These are phyloP conservation scores for Populus hybrid DNA, from an alignment of 441 rosid genomes.

Conservation along the genomic window DNA sequence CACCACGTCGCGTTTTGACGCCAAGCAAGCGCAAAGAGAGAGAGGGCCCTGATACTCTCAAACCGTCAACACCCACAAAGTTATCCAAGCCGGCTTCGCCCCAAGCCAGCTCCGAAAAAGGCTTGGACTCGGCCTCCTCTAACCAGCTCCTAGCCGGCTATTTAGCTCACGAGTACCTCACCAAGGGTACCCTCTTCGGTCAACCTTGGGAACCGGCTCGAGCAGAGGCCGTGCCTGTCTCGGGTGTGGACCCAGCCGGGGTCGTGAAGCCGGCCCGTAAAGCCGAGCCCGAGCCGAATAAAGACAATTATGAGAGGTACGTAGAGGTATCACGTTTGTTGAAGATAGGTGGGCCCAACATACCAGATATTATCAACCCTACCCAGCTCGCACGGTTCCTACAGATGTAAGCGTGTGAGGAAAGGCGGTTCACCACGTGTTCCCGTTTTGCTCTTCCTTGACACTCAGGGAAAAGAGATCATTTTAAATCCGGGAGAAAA, in stretches of 20 bases:
- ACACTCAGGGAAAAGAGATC: not conserved
- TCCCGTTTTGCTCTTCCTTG: not conserved
- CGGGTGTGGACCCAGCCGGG: conserved; percentile 7
- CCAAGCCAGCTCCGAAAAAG: conserved; percentile 14
- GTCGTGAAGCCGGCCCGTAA: conserved; percentile 20
- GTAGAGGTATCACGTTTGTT: conserved; percentile 59
- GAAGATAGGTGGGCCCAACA: conserved; percentile 54
- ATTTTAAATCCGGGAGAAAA: not conserved
- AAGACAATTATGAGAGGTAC: conserved; percentile 41
- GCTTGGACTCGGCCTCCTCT: conserved; percentile 16
- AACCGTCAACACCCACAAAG: conserved; percentile 20
- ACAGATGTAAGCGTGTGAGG: conserved; percentile 33
- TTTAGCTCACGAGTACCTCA: conserved; percentile 67
- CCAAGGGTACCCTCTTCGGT: conserved; percentile 63
- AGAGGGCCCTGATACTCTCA: conserved; percentile 35
- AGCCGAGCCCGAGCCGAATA: conserved; percentile 26
- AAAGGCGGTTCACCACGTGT: not conserved
- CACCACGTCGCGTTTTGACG: conserved; percentile 73
- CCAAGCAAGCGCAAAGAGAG: conserved; percentile 62
- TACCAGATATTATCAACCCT: conserved; percentile 78
- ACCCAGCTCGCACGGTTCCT: conserved; percentile 63
- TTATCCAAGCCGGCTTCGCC: conserved; percentile 14
- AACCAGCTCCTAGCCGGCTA: conserved; percentile 67
- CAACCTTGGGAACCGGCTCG: conserved; percentile 45
- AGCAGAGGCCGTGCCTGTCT: conserved; percentile 22